Conservation (phyloP, 176 grass and related monocot genomes). For the Alopecurus myosuroides region DNA sequence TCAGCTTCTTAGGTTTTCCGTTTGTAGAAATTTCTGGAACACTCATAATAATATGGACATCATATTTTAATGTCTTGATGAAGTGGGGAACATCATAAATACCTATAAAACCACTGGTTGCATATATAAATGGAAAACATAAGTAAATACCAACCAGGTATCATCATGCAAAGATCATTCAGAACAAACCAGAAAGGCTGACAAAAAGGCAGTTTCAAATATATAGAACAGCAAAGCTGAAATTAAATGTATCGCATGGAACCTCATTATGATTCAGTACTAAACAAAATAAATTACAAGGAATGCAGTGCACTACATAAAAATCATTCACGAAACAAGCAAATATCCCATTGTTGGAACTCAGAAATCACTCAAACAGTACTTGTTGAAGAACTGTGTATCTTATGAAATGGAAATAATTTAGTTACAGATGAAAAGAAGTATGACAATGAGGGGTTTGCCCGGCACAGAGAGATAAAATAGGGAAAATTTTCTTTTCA, state of each 20-base stretch:
- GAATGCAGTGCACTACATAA: background rate
- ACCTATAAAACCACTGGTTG: constrained; percentile 86
- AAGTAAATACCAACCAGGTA: constrained; percentile 13
- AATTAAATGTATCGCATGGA: background rate
- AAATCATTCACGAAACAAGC: background rate
- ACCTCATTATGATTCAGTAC: background rate
- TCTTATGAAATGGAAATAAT: background rate
- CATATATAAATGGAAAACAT: constrained; percentile 36
- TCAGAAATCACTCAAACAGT: background rate
- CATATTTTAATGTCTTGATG: constrained; percentile 75
- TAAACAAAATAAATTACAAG: background rate
- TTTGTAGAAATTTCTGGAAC: constrained; percentile 63
- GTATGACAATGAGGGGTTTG: background rate
- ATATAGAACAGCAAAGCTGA: background rate
- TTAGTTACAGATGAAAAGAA: background rate
- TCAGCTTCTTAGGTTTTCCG: constrained; percentile 88
- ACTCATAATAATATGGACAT: constrained; percentile 63
- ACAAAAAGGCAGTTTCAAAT: background rate
- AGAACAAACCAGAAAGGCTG: background rate
- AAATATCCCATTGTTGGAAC: background rate
- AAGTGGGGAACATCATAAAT: constrained; percentile 98
- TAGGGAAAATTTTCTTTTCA: too few species aligned
- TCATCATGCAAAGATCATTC: constrained; percentile 6
- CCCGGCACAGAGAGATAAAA: too few species aligned
- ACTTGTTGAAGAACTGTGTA: background rate